Evolutionary conservation across 305 asterid genomes (phyloP).

Genomic region (Galium porrigens): DNA sequence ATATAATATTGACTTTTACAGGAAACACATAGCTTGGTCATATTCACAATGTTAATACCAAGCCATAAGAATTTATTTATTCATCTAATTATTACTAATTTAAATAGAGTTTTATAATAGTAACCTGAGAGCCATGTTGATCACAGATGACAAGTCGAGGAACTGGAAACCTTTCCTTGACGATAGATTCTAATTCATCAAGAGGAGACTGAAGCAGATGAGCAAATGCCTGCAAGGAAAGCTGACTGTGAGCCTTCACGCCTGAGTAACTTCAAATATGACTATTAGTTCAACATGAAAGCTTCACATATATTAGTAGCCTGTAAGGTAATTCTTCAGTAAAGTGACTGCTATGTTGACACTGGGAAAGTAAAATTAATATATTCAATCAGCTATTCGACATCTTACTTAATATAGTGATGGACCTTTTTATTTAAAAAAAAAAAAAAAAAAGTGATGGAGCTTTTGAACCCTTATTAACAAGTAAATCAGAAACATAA

Average conservation of each 20-base stretch:
- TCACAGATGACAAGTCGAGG: slow-evolving; percentile 92
- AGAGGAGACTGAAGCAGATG: slow-evolving; percentile 70
- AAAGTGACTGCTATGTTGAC: neutral
- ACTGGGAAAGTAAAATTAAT: neutral
- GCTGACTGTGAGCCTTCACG: neutral
- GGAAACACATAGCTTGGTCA: neutral
- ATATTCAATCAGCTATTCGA: neutral
- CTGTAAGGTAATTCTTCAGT: neutral
- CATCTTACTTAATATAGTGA: neutral
- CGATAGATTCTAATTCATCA: slow-evolving; percentile 57
- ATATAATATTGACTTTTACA: neutral
- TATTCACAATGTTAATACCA: neutral
- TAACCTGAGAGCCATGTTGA: slow-evolving; percentile 96
- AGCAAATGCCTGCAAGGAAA: slow-evolving; percentile 59
- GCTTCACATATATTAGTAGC: neutral
- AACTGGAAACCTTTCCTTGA: slow-evolving; percentile 76
- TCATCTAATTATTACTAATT: neutral
- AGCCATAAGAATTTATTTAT: neutral
- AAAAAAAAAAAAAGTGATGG: too few relatives aligned
- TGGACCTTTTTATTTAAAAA: neutral
- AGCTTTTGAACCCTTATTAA: neutral
- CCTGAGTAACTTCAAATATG: neutral
- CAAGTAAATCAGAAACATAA: slow-evolving; percentile 3
- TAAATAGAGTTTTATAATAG: neutral
- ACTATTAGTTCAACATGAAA: neutral